Percentiles rank a stretch among this genome's conserved stretches.
phyloP scores from a whole-genome alignment of 345 rosid species.

The Jatropha curcas region DNA sequence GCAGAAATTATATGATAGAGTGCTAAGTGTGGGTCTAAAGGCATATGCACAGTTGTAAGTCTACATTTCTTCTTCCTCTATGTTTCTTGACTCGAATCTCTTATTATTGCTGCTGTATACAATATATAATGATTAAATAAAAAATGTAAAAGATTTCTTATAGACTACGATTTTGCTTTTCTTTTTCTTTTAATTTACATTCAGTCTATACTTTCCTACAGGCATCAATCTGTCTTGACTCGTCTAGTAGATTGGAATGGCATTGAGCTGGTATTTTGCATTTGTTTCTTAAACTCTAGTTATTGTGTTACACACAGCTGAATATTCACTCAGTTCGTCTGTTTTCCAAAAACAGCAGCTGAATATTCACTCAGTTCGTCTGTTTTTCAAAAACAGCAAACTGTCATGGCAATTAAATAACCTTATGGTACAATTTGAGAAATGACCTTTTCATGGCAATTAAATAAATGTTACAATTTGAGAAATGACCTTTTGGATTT shows the following conservation, averaged over 20 bases:
- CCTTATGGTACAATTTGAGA: background rate
- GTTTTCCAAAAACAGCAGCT: background rate
- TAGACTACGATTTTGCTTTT: background rate
- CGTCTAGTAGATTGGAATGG: slow-evolving; percentile 34
- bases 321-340: background rate
- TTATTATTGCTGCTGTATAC: background rate
- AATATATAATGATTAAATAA: background rate
- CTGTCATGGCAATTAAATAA: background rate
- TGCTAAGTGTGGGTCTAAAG: slow-evolving; percentile 32
- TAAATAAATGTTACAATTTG: background rate
- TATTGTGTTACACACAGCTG: background rate
- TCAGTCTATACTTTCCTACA: slow-evolving; percentile 10
- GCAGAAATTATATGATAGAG: slow-evolving; percentile 36
- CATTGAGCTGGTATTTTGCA: slow-evolving; percentile 1
- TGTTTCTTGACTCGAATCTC: background rate
- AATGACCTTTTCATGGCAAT: background rate
- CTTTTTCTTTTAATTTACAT: background rate
- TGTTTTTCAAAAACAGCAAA: background rate
- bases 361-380: background rate
- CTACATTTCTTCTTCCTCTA: background rate
- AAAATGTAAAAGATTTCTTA: background rate
- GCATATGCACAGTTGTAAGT: slow-evolving; percentile 44
- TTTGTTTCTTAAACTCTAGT: background rate
- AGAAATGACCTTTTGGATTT: background rate
- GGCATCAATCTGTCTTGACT: slow-evolving; percentile 38